Percentiles rank a stretch among this genome's conserved stretches.
phyloP scores from a whole-genome alignment of 768 basidiomycete genomes.

The Rhodosporidiobolus sp. region DNA sequence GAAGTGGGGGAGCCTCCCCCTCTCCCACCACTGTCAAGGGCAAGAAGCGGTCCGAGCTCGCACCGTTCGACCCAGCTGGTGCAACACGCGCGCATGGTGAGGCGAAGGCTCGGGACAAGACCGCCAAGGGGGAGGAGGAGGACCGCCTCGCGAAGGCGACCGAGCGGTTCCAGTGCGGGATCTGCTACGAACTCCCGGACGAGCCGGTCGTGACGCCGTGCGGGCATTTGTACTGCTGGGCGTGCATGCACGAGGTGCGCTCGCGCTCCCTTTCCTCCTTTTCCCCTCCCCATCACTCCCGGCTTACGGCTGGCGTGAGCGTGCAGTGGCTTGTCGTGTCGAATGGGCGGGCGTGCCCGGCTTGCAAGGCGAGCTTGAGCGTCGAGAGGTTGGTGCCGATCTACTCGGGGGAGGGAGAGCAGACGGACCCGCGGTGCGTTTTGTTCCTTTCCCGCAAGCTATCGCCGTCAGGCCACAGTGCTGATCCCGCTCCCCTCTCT shows the following conservation, averaged over 20 bases:
- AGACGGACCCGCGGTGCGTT: slow-evolving; percentile 16
- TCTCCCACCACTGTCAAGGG: too few relatives aligned
- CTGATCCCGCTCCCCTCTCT: background rate
- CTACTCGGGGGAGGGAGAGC: slow-evolving; percentile 4
- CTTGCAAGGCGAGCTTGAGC: slow-evolving; percentile 9
- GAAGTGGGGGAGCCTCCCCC: slow-evolving; percentile 60
- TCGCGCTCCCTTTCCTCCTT: background rate
- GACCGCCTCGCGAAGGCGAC: too few relatives aligned
- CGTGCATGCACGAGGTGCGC: slow-evolving; percentile 22
- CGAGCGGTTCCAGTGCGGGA: background rate
- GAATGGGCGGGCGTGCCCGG: slow-evolving; percentile 6
- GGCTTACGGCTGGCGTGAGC: background rate
- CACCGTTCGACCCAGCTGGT: too few relatives aligned
- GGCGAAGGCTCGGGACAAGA: slow-evolving; percentile 75
- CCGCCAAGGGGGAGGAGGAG: slow-evolving; percentile 71
- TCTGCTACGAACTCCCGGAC: slow-evolving; percentile 13
- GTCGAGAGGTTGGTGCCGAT: slow-evolving; percentile 17
- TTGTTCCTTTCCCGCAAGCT: too few relatives aligned
- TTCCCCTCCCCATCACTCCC: background rate
- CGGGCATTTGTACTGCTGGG: slow-evolving; percentile 24
- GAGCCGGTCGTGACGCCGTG: slow-evolving; percentile 27
- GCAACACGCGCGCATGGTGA: slow-evolving; percentile 57
- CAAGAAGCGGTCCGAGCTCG: too few relatives aligned
- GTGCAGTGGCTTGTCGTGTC: slow-evolving; percentile 26
- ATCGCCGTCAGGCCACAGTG: too few relatives aligned